Conservation (phyloP, 2,329 filamentous ascomycete genomes). For the Ilyonectria destructans region DNA sequence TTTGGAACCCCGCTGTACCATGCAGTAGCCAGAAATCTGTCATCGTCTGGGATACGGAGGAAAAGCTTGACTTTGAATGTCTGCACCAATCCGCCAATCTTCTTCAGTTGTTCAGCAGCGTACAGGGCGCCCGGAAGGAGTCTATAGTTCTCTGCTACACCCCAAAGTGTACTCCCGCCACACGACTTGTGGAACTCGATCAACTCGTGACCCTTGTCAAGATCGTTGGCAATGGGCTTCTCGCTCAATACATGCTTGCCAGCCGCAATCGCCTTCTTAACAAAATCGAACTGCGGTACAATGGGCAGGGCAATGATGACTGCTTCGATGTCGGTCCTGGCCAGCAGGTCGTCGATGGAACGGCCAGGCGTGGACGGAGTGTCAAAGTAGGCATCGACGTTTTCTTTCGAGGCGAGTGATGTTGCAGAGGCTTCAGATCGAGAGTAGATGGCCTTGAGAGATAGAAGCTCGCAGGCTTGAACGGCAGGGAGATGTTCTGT, state of each 20-base stretch:
- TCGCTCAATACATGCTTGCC: background rate
- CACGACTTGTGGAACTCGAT: background rate
- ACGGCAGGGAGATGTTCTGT: background rate
- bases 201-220: background rate
- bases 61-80: background rate
- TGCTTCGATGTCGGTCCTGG: background rate
- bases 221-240: background rate
- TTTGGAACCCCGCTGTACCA: too few species aligned
- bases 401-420: background rate
- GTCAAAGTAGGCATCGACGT: background rate
- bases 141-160: background rate
- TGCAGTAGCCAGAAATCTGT: background rate
- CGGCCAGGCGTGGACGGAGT: background rate
- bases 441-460: background rate
- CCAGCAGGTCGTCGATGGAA: background rate
- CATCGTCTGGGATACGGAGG: background rate
- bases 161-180: background rate
- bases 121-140: background rate
- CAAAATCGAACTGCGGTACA: background rate
- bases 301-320: background rate
- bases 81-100: background rate
- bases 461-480: background rate
- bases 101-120: background rate
- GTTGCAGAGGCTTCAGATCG: background rate
- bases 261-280: background rate